These are phyloP conservation scores for Saprolegnia parasitica DNA, from an alignment of 352 stramenopile species.

Conservation along the genomic window DNA sequence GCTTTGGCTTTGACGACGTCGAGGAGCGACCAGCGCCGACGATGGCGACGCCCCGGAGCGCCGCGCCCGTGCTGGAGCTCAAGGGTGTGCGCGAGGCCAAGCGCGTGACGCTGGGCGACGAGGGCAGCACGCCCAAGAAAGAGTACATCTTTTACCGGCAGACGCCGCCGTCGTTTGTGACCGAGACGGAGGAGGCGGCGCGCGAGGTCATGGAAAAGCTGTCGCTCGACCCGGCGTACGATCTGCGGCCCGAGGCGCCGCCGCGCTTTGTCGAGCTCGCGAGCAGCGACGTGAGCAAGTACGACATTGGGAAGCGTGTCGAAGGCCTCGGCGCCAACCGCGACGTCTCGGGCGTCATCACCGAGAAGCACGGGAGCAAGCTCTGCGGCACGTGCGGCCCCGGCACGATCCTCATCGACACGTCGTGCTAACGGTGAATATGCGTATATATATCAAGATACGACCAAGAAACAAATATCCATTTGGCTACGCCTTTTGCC, in stretches of 20 bases:
- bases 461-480: background rate
- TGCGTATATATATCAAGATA: too few relatives aligned
- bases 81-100: constrained; percentile 52
- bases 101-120: constrained; percentile 51
- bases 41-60: constrained; percentile 19
- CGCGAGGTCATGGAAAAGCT: constrained; percentile 50
- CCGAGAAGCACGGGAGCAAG: constrained; percentile 64
- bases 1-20: constrained; percentile 50
- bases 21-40: constrained; percentile 32
- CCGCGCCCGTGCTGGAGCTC: background rate
- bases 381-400: constrained; percentile 61
- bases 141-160: constrained; percentile 83
- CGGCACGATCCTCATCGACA: constrained; percentile 71
- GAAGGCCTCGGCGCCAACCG: constrained; percentile 45
- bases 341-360: constrained; percentile 55
- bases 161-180: constrained; percentile 73
- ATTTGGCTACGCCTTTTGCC: background rate
- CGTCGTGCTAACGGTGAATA: constrained; percentile 1
- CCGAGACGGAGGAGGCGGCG: constrained; percentile 62
- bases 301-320: constrained; percentile 50
- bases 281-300: constrained; percentile 77
- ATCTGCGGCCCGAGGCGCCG: constrained; percentile 2
- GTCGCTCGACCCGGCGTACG: constrained; percentile 36
- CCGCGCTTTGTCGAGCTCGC: constrained; percentile 72
- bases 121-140: constrained; percentile 60